phyloP scores from a whole-genome alignment of 2,329 filamentous ascomycete species.

The Talaromyces islandicus region DNA sequence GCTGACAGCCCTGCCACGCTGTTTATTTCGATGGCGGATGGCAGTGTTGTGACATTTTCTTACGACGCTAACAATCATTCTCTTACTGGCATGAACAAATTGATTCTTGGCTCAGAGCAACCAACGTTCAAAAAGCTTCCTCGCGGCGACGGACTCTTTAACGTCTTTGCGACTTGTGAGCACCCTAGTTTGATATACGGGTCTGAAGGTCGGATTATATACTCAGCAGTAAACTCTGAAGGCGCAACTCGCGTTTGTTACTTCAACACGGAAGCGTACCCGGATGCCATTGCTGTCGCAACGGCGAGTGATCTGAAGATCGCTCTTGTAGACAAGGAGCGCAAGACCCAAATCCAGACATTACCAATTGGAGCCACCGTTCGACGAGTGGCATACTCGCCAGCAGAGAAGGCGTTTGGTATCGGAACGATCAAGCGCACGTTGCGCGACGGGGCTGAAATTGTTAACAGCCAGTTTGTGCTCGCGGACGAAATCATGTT shows the following conservation, averaged over 20 bases:
- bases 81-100: slow-evolving; percentile 69
- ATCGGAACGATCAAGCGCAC: slow-evolving; percentile 78
- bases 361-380: slow-evolving; percentile 76
- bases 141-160: slow-evolving; percentile 59
- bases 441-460: slow-evolving; percentile 64
- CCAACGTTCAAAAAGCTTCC: slow-evolving; percentile 75
- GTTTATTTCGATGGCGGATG: slow-evolving; percentile 87
- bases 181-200: slow-evolving; percentile 92
- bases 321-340: slow-evolving; percentile 72
- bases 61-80: slow-evolving; percentile 57
- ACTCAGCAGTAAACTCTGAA: slow-evolving; percentile 88
- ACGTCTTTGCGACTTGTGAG: slow-evolving; percentile 89
- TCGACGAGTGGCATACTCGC: slow-evolving; percentile 78
- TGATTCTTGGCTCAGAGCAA: slow-evolving; percentile 79
- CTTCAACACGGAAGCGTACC: slow-evolving; percentile 77
- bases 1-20: slow-evolving; percentile 63
- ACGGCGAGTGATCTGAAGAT: slow-evolving; percentile 72
- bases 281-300: slow-evolving; percentile 73
- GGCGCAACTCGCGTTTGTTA: slow-evolving; percentile 74
- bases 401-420: slow-evolving; percentile 72
- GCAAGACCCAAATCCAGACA: slow-evolving; percentile 81
- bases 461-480: slow-evolving; percentile 73
- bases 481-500: slow-evolving; percentile 90
- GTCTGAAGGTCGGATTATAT: slow-evolving; percentile 78
- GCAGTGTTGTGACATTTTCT: slow-evolving; percentile 78